Base-by-base conservation (phyloP, 2,329 filamentous ascomycete genomes). In the Ophiostoma triangulosporum region DNA sequence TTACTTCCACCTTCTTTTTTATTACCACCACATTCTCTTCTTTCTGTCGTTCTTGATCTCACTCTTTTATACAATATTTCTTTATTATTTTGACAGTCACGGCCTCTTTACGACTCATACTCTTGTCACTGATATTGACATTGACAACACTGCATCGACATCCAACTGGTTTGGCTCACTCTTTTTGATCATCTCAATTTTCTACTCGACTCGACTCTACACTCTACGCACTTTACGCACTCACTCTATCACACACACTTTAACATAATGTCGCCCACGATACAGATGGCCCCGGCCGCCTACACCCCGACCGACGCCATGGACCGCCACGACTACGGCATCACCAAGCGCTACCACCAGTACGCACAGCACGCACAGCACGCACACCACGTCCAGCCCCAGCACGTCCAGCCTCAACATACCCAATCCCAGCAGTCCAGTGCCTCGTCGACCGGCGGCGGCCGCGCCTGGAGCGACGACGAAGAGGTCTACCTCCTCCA, bases 401-500 rank as follows among this genome's bases (percentile, higher is more conserved):
- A 46, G 15, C 43, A 46, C 15, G 4, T 17, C 35, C 35, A 36
- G n/a, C 36, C n/a, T 1, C 40, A 26, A 45, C 45, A 48, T 6
- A 9, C 11, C 3, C 27, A 46, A 15, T 17, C 8, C 8, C 40
- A 45, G 22, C 24, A 24, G 17, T 22, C 17, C 22, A 46, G 17
- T 17, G 70, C 76, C 57, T 76, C 80, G 22, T 81, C 84, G 56
- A 85, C 83, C 50, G 84, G 85, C 59, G 84, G 86, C 60, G 85
- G 86, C 61, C 77, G 86, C 66, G 86, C 86, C 54, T 91, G 86
- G 86, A 89, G 85, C 58, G 86, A 90, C 66, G 86, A 89, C 67
- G 86, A 91, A 86, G 88, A 93, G 70, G 77, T 82, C 55, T 93
- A 91, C 66, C 81, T 93, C 53, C 77, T 93, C 57, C 85, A 89